Evolutionary conservation across 2,329 filamentous ascomycete species (phyloP).

Genomic region (Colletotrichum acutatum): DNA sequence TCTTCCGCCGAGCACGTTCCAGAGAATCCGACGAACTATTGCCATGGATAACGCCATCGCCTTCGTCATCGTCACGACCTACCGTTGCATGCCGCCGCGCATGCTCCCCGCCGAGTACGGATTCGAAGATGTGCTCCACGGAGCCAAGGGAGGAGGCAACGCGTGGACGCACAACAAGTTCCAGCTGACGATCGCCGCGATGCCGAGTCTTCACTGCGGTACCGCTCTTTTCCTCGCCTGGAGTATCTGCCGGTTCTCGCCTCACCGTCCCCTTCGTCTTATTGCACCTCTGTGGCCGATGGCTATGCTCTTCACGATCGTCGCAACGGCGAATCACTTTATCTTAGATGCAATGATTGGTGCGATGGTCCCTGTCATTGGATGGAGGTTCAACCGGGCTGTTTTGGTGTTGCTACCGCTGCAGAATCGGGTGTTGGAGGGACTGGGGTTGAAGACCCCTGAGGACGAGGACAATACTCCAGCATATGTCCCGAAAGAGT

Average conservation of each 20-base stretch:
- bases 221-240: constrained; percentile 50
- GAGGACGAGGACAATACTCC: constrained; percentile 7
- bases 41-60: constrained; percentile 60
- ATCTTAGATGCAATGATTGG: constrained; percentile 49
- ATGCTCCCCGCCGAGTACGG: constrained; percentile 58
- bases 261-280: constrained; percentile 48
- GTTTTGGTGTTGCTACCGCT: constrained; percentile 42
- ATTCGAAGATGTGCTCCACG: constrained; percentile 58
- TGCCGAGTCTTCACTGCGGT: constrained; percentile 61
- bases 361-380: constrained; percentile 45
- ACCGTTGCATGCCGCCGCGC: constrained; percentile 60
- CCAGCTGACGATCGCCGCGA: constrained; percentile 59
- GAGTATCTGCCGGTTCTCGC: constrained; percentile 50
- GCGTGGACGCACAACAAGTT: constrained; percentile 58
- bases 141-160: constrained; percentile 40
- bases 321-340: constrained; percentile 54
- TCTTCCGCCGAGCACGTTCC: constrained; percentile 51
- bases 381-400: constrained; percentile 45
- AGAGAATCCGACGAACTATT: constrained; percentile 56
- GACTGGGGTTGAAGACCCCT: constrained; percentile 11
- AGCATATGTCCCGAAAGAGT: not conserved
- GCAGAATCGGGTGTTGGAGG: constrained; percentile 42
- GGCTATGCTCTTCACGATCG: constrained; percentile 53
- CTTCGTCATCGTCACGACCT: constrained; percentile 58
- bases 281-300: constrained; percentile 55